Conservation (phyloP, 2,329 filamentous ascomycete genomes). For the Aspergillus pseudotamarii region DNA sequence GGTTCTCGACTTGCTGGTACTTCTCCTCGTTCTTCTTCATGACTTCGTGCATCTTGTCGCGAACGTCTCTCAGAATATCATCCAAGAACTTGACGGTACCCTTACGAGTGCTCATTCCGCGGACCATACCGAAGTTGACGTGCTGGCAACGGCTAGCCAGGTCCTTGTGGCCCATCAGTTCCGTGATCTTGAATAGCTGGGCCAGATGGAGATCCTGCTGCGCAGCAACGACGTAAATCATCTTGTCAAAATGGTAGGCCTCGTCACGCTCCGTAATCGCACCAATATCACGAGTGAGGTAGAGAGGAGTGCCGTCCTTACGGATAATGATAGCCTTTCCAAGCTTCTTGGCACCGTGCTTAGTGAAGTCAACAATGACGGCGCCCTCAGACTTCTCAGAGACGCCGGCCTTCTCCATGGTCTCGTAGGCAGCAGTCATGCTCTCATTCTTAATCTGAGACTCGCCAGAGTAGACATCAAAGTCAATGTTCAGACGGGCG, state of each 20-base stretch:
- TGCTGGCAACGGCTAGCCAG: constrained; percentile 62
- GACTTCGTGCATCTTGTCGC: constrained; percentile 95
- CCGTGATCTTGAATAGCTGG: constrained; percentile 67
- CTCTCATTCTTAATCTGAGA: constrained; percentile 66
- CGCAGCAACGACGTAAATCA: constrained; percentile 68
- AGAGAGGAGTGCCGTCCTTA: constrained; percentile 68
- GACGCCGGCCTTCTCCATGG: constrained; percentile 62
- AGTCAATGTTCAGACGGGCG: constrained; percentile 65
- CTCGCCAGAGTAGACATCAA: constrained; percentile 70
- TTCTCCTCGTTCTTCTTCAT: constrained; percentile 91
- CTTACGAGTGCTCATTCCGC: constrained; percentile 67
- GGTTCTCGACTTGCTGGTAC: constrained; percentile 86
- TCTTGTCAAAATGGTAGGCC: constrained; percentile 65
- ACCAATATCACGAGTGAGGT: constrained; percentile 71
- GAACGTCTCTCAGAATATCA: constrained; percentile 76
- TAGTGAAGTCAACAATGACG: constrained; percentile 69
- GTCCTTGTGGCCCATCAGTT: constrained; percentile 64
- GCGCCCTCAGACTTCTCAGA: constrained; percentile 68
- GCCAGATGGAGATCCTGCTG: constrained; percentile 68
- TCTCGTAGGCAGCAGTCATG: constrained; percentile 61
- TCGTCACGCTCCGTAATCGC: constrained; percentile 65
- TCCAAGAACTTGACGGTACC: constrained; percentile 74
- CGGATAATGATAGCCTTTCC: constrained; percentile 69
- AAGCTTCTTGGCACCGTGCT: constrained; percentile 68
- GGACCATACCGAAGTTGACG: constrained; percentile 69